These are phyloP conservation scores for Verticillium tricorpus DNA, from an alignment of 2,329 filamentous ascomycete genomes.

Conservation along the genomic window DNA sequence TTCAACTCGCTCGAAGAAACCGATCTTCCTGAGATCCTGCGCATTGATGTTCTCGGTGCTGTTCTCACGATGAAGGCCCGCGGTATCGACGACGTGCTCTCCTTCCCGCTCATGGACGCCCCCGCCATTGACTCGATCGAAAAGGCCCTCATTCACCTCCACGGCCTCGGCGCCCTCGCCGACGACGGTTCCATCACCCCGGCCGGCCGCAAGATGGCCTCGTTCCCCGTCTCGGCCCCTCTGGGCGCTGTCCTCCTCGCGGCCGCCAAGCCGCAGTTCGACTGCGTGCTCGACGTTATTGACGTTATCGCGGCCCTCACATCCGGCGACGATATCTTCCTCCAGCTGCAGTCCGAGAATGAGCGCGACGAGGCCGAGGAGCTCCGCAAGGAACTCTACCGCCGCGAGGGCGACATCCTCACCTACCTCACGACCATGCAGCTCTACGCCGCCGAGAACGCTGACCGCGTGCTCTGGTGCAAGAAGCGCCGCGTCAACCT, in stretches of 20 bases:
- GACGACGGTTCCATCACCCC: slow-evolving; percentile 69
- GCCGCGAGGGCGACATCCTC: slow-evolving; percentile 61
- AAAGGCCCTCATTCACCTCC: slow-evolving; percentile 75
- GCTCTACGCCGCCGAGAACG: slow-evolving; percentile 52
- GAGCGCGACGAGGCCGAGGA: slow-evolving; percentile 48
- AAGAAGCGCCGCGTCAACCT: slow-evolving; percentile 50
- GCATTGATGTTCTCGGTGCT: slow-evolving; percentile 82
- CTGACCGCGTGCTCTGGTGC: slow-evolving; percentile 55
- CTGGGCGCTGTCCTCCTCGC: slow-evolving; percentile 80
- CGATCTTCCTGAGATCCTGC: slow-evolving; percentile 82
- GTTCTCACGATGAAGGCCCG: slow-evolving; percentile 91
- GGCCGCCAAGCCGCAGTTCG: slow-evolving; percentile 63
- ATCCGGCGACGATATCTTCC: slow-evolving; percentile 58
- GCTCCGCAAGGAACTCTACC: slow-evolving; percentile 51
- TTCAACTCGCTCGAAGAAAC: slow-evolving; percentile 67
- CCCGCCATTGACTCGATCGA: slow-evolving; percentile 75
- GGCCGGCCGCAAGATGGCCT: slow-evolving; percentile 71
- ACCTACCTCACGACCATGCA: slow-evolving; percentile 62
- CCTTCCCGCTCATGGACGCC: slow-evolving; percentile 80
- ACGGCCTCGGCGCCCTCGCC: slow-evolving; percentile 71
- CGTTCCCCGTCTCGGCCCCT: slow-evolving; percentile 76
- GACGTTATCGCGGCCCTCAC: slow-evolving; percentile 71
- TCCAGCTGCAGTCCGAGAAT: slow-evolving; percentile 55
- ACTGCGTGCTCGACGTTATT: slow-evolving; percentile 77
- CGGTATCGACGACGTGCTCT: slow-evolving; percentile 74